Evolutionary conservation across 345 rosid species (phyloP), one percentile per base, ranked within the genome.

Genomic region (Isatis tinctoria): DNA sequence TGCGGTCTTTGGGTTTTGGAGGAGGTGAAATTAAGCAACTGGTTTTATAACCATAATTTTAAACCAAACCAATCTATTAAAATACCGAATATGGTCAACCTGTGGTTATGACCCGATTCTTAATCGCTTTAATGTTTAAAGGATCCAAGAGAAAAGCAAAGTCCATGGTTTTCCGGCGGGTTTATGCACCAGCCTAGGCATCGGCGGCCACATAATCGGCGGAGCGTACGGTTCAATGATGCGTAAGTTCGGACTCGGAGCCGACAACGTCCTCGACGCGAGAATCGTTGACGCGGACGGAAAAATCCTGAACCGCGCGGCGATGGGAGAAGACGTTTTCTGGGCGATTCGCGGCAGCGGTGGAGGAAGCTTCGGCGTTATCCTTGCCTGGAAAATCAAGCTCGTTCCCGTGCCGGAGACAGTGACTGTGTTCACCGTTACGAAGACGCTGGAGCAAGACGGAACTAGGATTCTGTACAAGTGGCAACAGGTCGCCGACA

Each of bases 301-400:
- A n/a, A 81, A 72, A 27, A 70, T 88, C 32, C 79, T 88, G 2
- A 87, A 90, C 37, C 69, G 94, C 13, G 78, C 83, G 2, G 72
- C 87, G 1, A 90, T 86, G 91, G 91, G 96, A 3, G 88, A 90
- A 57, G 96, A 90, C 47, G 80, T 83, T 4, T 90, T 88, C 52
- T 86, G 93, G 93, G 96, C 93, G 0, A 80, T 90, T 28, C 75
- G 88, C 30, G 96, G 96, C 0, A 85, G 93, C 4, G 96, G 87
- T 2, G 93, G 93, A 36, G 96, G 82, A 17, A 86, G 88, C 78
- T 90, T 85, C 52, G 96, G 96, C 3, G 70, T 90, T 0, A 80
- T 90, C 0, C 85, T 86, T 14, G 67, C 85, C 0, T 90, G 92
- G 92, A 88, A 90, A 54, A 65, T 90, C 3, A 83, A 82, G 36